Conservation (phyloP, 371 early-diverging fungal genomes). For the Mortierella sp. region DNA sequence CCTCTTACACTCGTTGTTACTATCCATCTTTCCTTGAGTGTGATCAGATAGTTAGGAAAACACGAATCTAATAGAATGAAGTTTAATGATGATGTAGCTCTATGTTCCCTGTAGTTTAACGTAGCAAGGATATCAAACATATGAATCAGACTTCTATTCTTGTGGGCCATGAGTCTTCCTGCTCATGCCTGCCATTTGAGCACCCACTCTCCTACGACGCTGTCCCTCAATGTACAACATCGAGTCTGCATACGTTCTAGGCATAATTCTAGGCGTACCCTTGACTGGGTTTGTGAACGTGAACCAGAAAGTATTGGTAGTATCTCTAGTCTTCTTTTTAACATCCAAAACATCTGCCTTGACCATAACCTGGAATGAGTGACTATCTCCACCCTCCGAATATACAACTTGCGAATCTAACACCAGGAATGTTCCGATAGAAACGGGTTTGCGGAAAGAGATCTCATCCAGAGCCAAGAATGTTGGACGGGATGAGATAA, state of each 20-base stretch:
- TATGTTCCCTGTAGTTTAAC: no score
- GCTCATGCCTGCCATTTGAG: slow-evolving; percentile 33
- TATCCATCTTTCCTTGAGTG: background rate
- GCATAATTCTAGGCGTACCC: slow-evolving; percentile 65
- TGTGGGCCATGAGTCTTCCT: slow-evolving; percentile 28
- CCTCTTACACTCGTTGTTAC: background rate
- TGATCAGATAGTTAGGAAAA: background rate
- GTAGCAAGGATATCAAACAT: no score
- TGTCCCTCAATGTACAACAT: slow-evolving; percentile 81
- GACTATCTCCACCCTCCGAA: slow-evolving; percentile 62
- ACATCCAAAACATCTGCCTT: slow-evolving; percentile 86
- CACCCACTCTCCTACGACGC: slow-evolving; percentile 58
- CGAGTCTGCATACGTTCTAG: slow-evolving; percentile 82
- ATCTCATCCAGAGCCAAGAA: slow-evolving; percentile 91
- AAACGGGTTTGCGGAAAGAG: slow-evolving; percentile 89
- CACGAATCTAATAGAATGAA: background rate
- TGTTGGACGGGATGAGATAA: slow-evolving; percentile 64
- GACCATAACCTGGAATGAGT: slow-evolving; percentile 80
- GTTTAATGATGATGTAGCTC: no score
- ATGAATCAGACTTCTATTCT: background rate
- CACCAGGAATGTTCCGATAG: slow-evolving; percentile 85
- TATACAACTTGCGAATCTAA: slow-evolving; percentile 82
- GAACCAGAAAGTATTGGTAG: slow-evolving; percentile 90
- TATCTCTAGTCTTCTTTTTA: slow-evolving; percentile 63
- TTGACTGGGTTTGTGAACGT: slow-evolving; percentile 69